Conservation (phyloP, 345 rosid species). For the Syzygium oleosum region DNA sequence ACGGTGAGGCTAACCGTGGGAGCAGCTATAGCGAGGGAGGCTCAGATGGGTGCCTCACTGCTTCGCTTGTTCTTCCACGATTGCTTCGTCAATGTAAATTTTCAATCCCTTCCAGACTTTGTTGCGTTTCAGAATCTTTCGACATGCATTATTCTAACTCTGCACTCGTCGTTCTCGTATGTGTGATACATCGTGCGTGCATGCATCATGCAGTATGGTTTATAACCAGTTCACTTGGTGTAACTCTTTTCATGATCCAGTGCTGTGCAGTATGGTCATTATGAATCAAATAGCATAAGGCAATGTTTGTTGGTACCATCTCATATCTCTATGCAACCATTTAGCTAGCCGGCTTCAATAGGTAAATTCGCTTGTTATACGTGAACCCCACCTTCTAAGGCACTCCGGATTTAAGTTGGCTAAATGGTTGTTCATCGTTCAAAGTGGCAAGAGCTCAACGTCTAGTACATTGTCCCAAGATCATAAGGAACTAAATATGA, state of each 20-base stretch:
- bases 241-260: not conserved
- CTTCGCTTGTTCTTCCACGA: constrained; percentile 86
- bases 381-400: not conserved
- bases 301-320: not conserved
- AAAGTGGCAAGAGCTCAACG: not conserved
- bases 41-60: constrained; percentile 66
- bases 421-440: not conserved
- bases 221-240: not conserved
- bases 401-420: not conserved
- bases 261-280: not conserved
- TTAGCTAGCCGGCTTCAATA: not conserved
- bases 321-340: not conserved
- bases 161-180: not conserved
- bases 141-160: not conserved
- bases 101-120: not conserved
- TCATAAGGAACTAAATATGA: not conserved
- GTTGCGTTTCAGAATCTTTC: not conserved
- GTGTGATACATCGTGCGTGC: not conserved
- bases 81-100: constrained; percentile 76
- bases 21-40: constrained; percentile 48
- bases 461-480: not conserved
- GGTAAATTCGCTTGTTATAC: not conserved
- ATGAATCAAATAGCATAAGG: too few relatives aligned
- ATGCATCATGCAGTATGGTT: not conserved
- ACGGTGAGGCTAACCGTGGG: constrained; percentile 35